Conservation (phyloP, 768 basidiomycete genomes). For the Agaricus subrufescens region DNA sequence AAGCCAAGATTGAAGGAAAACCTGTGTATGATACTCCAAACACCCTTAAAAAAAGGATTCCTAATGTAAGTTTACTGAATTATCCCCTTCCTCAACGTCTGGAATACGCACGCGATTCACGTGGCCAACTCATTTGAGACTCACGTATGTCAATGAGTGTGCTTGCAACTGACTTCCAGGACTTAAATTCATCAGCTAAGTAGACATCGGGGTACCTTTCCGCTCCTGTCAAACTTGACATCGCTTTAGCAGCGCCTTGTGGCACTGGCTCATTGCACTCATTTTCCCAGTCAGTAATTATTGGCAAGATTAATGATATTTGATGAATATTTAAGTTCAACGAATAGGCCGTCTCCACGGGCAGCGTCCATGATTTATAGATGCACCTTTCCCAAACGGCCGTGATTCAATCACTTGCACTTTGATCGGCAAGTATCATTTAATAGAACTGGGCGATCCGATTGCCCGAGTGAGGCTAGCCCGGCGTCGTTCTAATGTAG, state of each 20-base stretch:
- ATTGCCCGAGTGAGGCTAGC: too few relatives aligned
- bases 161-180: not conserved
- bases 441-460: not conserved
- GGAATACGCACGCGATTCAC: not conserved
- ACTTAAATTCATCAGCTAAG: too few relatives aligned
- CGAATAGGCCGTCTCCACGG: not conserved
- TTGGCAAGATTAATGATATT: too few relatives aligned
- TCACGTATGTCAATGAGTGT: not conserved
- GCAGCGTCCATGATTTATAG: not conserved
- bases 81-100: not conserved
- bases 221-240: not conserved
- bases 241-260: not conserved
- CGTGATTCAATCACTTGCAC: not conserved
- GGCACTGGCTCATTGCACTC: not conserved
- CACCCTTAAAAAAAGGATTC: too few relatives aligned
- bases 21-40: too few relatives aligned
- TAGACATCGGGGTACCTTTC: not conserved
- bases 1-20: too few relatives aligned
- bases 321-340: not conserved
- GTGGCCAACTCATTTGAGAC: not conserved
- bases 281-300: not conserved
- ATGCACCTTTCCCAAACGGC: not conserved
- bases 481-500: too few relatives aligned
- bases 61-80: not conserved
- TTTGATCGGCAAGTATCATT: not conserved